These are phyloP conservation scores for Cyathus striatus DNA, from an alignment of 768 basidiomycete genomes.

Conservation along the genomic window DNA sequence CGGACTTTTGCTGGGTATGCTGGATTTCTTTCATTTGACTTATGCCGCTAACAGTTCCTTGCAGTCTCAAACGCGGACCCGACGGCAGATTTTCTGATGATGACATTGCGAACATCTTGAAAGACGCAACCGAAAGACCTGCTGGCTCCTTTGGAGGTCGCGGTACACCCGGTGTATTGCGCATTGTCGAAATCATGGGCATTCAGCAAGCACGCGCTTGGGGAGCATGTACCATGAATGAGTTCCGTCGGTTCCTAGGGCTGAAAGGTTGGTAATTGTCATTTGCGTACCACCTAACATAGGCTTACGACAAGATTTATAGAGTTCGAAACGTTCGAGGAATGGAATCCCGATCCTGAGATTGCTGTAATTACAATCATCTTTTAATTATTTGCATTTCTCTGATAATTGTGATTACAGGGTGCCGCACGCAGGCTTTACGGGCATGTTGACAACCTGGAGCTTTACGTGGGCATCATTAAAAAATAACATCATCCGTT, in stretches of 20 bases:
- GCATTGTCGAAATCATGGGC: conserved; percentile 78
- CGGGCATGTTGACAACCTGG: neutral
- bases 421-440: neutral
- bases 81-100: conserved; percentile 64
- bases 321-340: conserved; percentile 65
- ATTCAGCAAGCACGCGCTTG: conserved; percentile 71
- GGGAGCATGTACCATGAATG: conserved; percentile 82
- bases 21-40: conserved; percentile 3
- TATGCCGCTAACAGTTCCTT: neutral
- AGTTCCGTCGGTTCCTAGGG: conserved; percentile 59
- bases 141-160: conserved; percentile 74
- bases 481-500: no score
- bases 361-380: conserved; percentile 34
- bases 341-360: conserved; percentile 75
- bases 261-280: neutral
- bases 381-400: neutral
- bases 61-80: conserved; percentile 53
- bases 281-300: neutral
- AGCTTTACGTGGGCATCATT: neutral
- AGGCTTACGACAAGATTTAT: conserved; percentile 64
- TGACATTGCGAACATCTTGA: conserved; percentile 62
- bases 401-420: neutral
- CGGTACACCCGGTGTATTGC: conserved; percentile 71
- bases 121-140: conserved; percentile 64
- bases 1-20: conserved; percentile 62